Conservation (phyloP, 805 yeast genomes). For the Starmerella bacillaris region DNA sequence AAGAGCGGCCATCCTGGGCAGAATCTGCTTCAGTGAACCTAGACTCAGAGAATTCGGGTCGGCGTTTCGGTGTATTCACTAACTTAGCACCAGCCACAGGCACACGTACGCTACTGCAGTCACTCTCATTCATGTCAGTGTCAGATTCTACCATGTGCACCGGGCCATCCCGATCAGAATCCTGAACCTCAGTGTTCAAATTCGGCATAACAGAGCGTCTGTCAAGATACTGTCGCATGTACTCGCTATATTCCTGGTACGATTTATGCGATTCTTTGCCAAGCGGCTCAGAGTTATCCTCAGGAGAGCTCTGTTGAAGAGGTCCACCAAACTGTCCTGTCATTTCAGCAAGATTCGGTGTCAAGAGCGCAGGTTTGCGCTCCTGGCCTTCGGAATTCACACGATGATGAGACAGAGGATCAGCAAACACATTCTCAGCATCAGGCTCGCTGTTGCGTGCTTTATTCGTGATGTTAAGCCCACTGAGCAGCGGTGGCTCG, state of each 20-base stretch:
- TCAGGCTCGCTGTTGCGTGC: slow-evolving; percentile 1
- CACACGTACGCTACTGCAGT: neutral
- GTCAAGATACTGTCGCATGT: slow-evolving; percentile 16
- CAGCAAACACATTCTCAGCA: neutral
- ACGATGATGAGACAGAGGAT: slow-evolving; percentile 16
- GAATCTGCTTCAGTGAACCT: neutral
- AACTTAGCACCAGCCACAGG: slow-evolving; percentile 7
- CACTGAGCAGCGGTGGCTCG: neutral
- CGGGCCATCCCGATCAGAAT: neutral
- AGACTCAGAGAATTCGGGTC: slow-evolving; percentile 7
- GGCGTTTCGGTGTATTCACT: slow-evolving; percentile 11
- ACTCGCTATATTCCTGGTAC: slow-evolving; percentile 18
- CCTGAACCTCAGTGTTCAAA: neutral
- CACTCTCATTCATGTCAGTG: neutral
- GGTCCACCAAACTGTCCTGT: neutral
- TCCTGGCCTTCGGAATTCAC: slow-evolving; percentile 22
- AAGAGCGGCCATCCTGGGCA: neutral
- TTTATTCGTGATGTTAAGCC: neutral
- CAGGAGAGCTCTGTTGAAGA: neutral
- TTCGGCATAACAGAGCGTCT: slow-evolving; percentile 1
- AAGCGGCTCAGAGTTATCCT: slow-evolving; percentile 2
- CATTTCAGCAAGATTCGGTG: slow-evolving; percentile 8
- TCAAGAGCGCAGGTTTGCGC: slow-evolving; percentile 18
- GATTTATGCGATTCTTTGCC: slow-evolving; percentile 17
- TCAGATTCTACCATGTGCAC: neutral